Percentiles rank a stretch among this genome's conserved stretches.
Evolutionary conservation across 2,329 filamentous ascomycete species (phyloP).

Genomic region (Aspergillus caelatus): DNA sequence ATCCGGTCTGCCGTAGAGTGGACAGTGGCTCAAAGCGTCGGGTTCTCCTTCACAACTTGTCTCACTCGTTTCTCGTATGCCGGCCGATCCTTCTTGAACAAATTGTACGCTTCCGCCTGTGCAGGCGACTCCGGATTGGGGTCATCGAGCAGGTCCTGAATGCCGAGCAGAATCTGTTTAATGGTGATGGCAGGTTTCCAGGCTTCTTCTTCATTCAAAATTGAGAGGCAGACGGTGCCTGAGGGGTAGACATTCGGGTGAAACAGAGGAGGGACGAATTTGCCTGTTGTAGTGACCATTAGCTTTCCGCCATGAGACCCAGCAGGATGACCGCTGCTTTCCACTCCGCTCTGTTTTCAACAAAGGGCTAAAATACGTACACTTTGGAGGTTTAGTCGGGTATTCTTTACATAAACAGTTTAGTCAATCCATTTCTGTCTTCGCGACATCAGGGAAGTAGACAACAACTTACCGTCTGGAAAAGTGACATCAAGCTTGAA

Average conservation of each 20-base stretch:
- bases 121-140: constrained; percentile 96
- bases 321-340: neutral
- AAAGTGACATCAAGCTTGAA: constrained; percentile 95
- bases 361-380: constrained; percentile 59
- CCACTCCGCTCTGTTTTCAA: neutral
- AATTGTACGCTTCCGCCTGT: constrained; percentile 94
- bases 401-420: constrained; percentile 67
- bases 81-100: constrained; percentile 85
- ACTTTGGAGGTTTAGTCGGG: constrained; percentile 97
- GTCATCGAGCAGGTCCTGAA: constrained; percentile 93
- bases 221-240: constrained; percentile 94
- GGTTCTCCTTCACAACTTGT: constrained; percentile 87
- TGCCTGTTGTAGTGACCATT: constrained; percentile 61
- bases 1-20: neutral
- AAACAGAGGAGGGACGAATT: constrained; percentile 94
- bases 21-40: constrained; percentile 61
- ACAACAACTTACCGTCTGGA: constrained; percentile 73
- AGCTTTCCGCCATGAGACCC: neutral
- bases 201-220: constrained; percentile 96
- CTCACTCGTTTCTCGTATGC: constrained; percentile 90
- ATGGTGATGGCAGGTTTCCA: constrained; percentile 99
- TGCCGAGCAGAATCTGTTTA: constrained; percentile 94
- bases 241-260: constrained; percentile 99
- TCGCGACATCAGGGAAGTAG: constrained; percentile 11
- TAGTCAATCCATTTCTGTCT: constrained; percentile 15